Base-by-base conservation (phyloP, 208 protist species). In the Wallacemonas sp. region DNA sequence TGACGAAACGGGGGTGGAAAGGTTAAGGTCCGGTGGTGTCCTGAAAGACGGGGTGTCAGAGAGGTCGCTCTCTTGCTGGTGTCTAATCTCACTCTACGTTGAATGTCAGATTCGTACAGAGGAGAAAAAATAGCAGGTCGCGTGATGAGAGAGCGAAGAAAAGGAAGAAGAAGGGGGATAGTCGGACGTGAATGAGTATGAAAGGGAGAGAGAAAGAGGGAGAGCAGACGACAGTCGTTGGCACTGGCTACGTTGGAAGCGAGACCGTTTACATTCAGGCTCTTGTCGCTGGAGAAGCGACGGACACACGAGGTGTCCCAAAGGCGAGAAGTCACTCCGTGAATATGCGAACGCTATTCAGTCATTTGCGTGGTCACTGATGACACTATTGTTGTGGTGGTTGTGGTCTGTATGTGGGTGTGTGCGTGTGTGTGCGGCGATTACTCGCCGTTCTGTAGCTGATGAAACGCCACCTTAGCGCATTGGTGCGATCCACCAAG, bases 41-140 rank as follows among this genome's bases (percentile, higher is more conserved):
- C 17, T 26, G 38, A 17, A 63, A 42, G 50, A 62, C 68, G 30
- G 33, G 44, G 39, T 57, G 67, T 24, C 26, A 66, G 39, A 52
- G 22, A 44, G 27, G 26, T 22, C 10, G 53, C 10, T 52, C 37
- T 46, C 22, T 71, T 17, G 41, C 41, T 15, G 29, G 6, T 46
- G 21, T 60, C 48, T 45, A 61, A 45, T 21, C n/a, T n/a, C n/a
- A n/a, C n/a, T n/a, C n/a, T n/a, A n/a, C n/a, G n/a, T n/a, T n/a
- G n/a, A n/a, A n/a, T n/a, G n/a, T n/a, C n/a, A n/a, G n/a, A n/a
- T n/a, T n/a, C n/a, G n/a, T n/a, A n/a, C n/a, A n/a, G n/a, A n/a
- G n/a, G n/a, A 61, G 13, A 24, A 71, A 46, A 54, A 58, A 68
- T 38, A 68, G 22, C 6, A 67, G 12, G 29, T 58, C 38, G 22